Conservation (phyloP, 2,329 filamentous ascomycete species). For the Phialemoniopsis sp. region DNA sequence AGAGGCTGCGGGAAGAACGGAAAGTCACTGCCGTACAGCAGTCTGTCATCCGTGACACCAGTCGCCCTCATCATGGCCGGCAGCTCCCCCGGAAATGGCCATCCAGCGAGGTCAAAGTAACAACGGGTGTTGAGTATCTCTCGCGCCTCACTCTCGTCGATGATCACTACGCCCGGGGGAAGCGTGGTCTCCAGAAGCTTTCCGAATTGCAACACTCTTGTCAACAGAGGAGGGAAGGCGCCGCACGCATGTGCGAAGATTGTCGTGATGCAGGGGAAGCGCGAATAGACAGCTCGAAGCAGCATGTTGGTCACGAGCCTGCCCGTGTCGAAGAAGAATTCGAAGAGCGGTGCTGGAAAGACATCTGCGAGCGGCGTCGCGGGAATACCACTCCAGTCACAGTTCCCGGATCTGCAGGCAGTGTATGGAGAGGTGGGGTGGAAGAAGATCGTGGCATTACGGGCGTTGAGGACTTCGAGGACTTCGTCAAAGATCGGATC, state of each 20-base stretch:
- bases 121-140: too few species aligned
- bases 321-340: conserved; percentile 50
- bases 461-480: conserved; percentile 31
- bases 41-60: not conserved
- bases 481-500: conserved; percentile 28
- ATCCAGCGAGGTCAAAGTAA: too few species aligned
- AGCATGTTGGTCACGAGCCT: conserved; percentile 43
- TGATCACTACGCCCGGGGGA: too few species aligned
- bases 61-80: conserved; percentile 1
- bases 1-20: not conserved
- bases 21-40: conserved; percentile 2
- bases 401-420: conserved; percentile 2
- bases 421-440: conserved; percentile 32
- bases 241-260: conserved; percentile 45
- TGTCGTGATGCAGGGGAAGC: conserved; percentile 39
- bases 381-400: too few species aligned
- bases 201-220: not conserved
- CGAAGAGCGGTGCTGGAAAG: conserved; percentile 31
- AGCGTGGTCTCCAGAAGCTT: too few species aligned
- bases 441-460: conserved; percentile 34
- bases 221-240: conserved; percentile 34
- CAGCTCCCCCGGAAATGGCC: too few species aligned
- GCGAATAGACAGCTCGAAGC: conserved; percentile 36
- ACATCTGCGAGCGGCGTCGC: conserved; percentile 16
- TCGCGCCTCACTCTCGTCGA: too few species aligned